Percentiles rank a stretch among this genome's conserved stretches.
Conservation (phyloP, 129 eudicot genomes). For the Flaveria sonorensis region DNA sequence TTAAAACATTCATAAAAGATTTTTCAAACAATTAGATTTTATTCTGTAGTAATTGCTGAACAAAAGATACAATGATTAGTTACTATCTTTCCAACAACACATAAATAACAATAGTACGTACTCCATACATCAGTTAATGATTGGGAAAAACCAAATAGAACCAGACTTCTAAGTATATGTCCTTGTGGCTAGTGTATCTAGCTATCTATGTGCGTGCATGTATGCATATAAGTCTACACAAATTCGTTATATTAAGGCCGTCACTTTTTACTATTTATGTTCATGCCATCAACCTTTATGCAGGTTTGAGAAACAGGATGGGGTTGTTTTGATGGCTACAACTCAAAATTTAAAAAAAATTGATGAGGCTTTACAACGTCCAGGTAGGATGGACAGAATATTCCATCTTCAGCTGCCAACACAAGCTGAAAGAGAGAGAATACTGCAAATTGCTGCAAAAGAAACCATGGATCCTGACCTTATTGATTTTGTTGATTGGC, state of each 20-base stretch:
- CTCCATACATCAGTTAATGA: neutral
- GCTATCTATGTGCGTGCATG: neutral
- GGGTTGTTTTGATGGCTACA: constrained; percentile 96
- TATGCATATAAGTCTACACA: neutral
- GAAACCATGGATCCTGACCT: constrained; percentile 85
- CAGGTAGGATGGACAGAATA: constrained; percentile 97
- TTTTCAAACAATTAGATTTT: neutral
- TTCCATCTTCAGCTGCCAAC: constrained; percentile 86
- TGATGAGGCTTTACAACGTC: constrained; percentile 89
- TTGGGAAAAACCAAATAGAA: neutral
- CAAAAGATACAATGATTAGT: neutral
- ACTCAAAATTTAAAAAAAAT: constrained; percentile 69
- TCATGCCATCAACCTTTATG: constrained; percentile 15
- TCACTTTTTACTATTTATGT: constrained; percentile 16
- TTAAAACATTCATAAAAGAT: neutral
- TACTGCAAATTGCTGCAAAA: constrained; percentile 70
- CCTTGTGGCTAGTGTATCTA: neutral
- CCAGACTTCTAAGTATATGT: neutral
- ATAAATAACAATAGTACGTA: neutral
- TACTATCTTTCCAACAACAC: neutral
- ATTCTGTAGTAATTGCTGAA: neutral
- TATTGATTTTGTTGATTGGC: constrained; percentile 80
- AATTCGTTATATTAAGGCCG: neutral
- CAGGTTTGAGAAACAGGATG: constrained; percentile 98
- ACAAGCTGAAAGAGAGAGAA: constrained; percentile 76